These are phyloP conservation scores for Glarea lozoyensis DNA, from an alignment of 495 filamentous ascomycete species.

Conservation along the genomic window DNA sequence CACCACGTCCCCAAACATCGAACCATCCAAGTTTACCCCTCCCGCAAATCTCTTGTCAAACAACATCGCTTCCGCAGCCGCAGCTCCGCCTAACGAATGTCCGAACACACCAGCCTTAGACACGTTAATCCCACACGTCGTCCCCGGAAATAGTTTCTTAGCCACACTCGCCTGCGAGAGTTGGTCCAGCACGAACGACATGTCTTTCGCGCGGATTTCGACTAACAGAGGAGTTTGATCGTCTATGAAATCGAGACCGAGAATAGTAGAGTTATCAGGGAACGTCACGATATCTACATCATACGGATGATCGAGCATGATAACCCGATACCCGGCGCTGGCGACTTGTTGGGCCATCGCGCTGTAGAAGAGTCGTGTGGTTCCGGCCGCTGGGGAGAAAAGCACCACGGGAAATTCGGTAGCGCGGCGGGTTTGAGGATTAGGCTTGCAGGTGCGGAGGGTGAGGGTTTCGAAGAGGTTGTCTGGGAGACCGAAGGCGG, in stretches of 20 bases:
- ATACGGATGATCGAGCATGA: constrained; percentile 41
- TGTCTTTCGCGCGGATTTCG: constrained; percentile 26
- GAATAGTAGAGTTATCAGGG: constrained; percentile 25
- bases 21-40: constrained; percentile 40
- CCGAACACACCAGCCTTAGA: constrained; percentile 33
- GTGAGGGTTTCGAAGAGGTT: background rate
- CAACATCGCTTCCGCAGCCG: constrained; percentile 31
- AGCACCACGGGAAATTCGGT: constrained; percentile 23
- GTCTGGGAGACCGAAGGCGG: background rate
- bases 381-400: constrained; percentile 29
- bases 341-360: constrained; percentile 33
- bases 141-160: constrained; percentile 9
- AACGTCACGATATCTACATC: constrained; percentile 39
- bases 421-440: background rate
- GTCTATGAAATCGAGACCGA: constrained; percentile 4
- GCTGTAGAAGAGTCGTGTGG: constrained; percentile 33
- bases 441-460: constrained; percentile 3
- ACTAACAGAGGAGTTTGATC: constrained; percentile 7
- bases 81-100: constrained; percentile 47
- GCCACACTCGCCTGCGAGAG: constrained; percentile 19
- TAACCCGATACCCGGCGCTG: constrained; percentile 38
- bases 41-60: constrained; percentile 32
- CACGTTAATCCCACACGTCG: constrained; percentile 12
- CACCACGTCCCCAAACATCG: constrained; percentile 20
- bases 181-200: constrained; percentile 28